phyloP scores from a whole-genome alignment of 2,329 filamentous ascomycete species.

The Apiospora rasikravindrae region DNA sequence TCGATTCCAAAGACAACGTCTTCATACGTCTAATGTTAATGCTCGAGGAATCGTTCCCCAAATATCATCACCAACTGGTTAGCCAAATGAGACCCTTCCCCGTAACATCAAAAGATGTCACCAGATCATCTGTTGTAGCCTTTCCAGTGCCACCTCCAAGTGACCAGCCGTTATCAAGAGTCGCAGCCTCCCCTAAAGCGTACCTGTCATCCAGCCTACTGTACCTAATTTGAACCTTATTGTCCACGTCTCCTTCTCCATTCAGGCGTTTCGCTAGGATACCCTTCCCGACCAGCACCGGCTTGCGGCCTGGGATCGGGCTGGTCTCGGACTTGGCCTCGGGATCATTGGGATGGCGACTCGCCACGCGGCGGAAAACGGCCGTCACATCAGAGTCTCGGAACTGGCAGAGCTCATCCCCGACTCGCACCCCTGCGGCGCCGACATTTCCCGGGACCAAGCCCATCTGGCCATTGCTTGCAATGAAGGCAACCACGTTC shows the following conservation, averaged over 20 bases:
- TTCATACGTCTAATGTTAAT: background rate
- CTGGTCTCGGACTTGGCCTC: background rate
- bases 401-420: background rate
- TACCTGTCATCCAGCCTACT: background rate
- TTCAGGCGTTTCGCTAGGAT: background rate
- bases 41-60: background rate
- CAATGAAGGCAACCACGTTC: background rate
- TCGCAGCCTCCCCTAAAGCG: background rate
- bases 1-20: no score
- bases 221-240: background rate
- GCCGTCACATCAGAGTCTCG: background rate
- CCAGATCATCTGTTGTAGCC: background rate
- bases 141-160: background rate
- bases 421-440: background rate
- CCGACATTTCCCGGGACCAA: background rate
- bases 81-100: background rate
- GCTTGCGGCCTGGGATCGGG: background rate
- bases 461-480: background rate
- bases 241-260: background rate
- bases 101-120: background rate
- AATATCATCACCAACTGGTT: background rate
- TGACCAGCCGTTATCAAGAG: background rate
- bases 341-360: background rate
- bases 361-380: background rate
- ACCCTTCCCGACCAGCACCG: background rate